A percentile compares a stretch with the other conserved stretches of the same genome.
Conservation (phyloP, 2,329 filamentous ascomycete species). For the Exutisphaerella laricina region DNA sequence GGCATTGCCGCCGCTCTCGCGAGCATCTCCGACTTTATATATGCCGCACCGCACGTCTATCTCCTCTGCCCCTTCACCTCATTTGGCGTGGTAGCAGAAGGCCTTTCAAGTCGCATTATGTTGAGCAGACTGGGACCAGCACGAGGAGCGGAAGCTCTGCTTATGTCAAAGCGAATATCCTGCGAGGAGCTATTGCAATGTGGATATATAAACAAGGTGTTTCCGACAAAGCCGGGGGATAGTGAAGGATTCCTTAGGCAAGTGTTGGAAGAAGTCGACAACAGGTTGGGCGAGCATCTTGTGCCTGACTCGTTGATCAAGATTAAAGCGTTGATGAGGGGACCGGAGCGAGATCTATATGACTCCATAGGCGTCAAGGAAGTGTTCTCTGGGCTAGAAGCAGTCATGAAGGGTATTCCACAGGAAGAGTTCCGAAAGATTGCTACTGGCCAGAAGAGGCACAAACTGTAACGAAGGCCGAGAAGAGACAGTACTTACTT, state of each 20-base stretch:
- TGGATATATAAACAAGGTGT: conserved; percentile 83
- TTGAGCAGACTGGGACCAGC: conserved; percentile 72
- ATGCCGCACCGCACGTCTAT: conserved; percentile 73
- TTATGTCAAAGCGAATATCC: conserved; percentile 76
- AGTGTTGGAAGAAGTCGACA: conserved; percentile 75
- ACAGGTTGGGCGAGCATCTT: conserved; percentile 72
- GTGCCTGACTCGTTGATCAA: conserved; percentile 70
- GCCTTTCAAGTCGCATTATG: conserved; percentile 71
- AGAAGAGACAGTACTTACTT: too few relatives aligned
- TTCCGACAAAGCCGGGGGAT: conserved; percentile 56
- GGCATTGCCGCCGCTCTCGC: conserved; percentile 81
- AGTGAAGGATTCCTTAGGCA: conserved; percentile 62
- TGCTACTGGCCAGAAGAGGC: conserved; percentile 82
- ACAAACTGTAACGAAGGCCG: conserved; percentile 92
- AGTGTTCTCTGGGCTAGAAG: conserved; percentile 76
- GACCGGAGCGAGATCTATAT: conserved; percentile 64
- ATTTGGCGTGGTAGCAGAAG: conserved; percentile 84
- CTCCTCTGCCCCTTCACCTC: conserved; percentile 88
- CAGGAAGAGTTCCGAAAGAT: conserved; percentile 85
- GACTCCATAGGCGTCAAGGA: conserved; percentile 76
- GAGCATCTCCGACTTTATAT: conserved; percentile 86
- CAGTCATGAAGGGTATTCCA: conserved; percentile 73
- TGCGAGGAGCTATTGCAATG: conserved; percentile 66
- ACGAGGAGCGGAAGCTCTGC: conserved; percentile 85
- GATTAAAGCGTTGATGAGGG: conserved; percentile 78